Conservation (phyloP, 2,329 filamentous ascomycete species). For the Paramyrothecium roridum region DNA sequence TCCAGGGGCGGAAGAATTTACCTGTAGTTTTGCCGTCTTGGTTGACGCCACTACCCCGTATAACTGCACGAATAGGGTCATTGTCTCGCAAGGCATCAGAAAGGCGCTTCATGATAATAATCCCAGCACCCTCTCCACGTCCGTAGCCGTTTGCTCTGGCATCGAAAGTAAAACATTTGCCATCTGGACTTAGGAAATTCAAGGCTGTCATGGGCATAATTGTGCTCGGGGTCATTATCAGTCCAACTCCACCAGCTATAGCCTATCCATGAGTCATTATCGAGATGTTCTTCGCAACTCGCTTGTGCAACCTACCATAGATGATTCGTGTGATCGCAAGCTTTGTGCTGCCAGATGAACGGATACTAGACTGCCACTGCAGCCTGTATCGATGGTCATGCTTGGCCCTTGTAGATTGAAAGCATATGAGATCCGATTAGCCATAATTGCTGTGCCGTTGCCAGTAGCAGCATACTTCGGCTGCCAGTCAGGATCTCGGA, state of each 20-base stretch:
- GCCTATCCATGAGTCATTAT: slow-evolving; percentile 26
- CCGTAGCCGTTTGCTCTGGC: slow-evolving; percentile 61
- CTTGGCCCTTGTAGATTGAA: slow-evolving; percentile 54
- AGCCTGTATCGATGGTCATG: slow-evolving; percentile 58
- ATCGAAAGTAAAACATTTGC: slow-evolving; percentile 53
- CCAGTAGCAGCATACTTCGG: slow-evolving; percentile 52
- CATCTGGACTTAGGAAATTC: slow-evolving; percentile 49
- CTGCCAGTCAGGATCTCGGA: slow-evolving; percentile 45
- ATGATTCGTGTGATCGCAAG: slow-evolving; percentile 40
- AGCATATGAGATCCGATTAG: slow-evolving; percentile 53
- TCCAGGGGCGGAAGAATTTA: slow-evolving; percentile 12
- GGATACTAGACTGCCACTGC: slow-evolving; percentile 52
- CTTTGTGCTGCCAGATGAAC: slow-evolving; percentile 51
- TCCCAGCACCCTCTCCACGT: slow-evolving; percentile 59
- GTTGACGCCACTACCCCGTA: slow-evolving; percentile 51
- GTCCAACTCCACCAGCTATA: slow-evolving; percentile 47
- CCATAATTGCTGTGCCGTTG: slow-evolving; percentile 49
- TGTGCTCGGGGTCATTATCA: slow-evolving; percentile 53
- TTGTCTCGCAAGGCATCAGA: slow-evolving; percentile 54
- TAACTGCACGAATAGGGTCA: slow-evolving; percentile 55
- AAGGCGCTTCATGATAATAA: slow-evolving; percentile 58
- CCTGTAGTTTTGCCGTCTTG: slow-evolving; percentile 57
- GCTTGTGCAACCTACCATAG: slow-evolving; percentile 24
- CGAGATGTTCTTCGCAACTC: background rate
- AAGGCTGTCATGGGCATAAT: slow-evolving; percentile 55